Evolutionary conservation across 148 eudicot species (phyloP), one percentile per base, ranked within the genome.

Genomic region (Diospyros lotus): DNA sequence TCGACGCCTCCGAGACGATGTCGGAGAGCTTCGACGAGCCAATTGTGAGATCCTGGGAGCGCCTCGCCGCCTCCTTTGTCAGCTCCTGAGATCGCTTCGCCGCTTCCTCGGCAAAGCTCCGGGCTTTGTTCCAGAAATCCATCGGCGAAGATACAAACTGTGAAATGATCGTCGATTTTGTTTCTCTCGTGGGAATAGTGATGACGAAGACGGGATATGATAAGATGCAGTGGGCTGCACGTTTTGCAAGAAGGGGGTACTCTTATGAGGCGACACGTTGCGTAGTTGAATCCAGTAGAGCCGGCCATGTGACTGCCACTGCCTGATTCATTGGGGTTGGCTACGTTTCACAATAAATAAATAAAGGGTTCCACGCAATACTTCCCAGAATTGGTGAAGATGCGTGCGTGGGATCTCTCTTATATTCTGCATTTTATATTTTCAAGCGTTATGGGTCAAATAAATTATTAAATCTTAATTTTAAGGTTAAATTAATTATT

Each of bases 51-150:
- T 87, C 85, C 71, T 89, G 90, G 0, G 93, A 87, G n/a, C 83
- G 78, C 69, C 77, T 78, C 0, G 87, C 87, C 0, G 90, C 89
- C 56, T 85, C 90, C 44, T 45, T 72, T 4, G 93, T 84, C 1
- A 89, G 81, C 66, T 89, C 88, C 13, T 89, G 90, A 0, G 96
- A 86, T 48, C 81, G 77, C 76, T 82, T 88, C 4, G 98, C 96
- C 0, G 97, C 91, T 68, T 91, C 97, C 74, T 87, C 91, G 43
- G 97, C 98, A 70, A 91, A 85, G n/a, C 44, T 88, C 12, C 87
- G 86, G 12, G 95, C 97, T 82, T 77, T 80, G 70, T 77, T 82
- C 98, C 97, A 94, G 45, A 94, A 79, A 62, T 94, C 98, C 97
- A 94, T 91, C 10, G 64, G 8, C 40, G 28, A 14, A 6, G 58